Conservation (phyloP, 2,329 filamentous ascomycete species). For the Xylaria sp. region DNA sequence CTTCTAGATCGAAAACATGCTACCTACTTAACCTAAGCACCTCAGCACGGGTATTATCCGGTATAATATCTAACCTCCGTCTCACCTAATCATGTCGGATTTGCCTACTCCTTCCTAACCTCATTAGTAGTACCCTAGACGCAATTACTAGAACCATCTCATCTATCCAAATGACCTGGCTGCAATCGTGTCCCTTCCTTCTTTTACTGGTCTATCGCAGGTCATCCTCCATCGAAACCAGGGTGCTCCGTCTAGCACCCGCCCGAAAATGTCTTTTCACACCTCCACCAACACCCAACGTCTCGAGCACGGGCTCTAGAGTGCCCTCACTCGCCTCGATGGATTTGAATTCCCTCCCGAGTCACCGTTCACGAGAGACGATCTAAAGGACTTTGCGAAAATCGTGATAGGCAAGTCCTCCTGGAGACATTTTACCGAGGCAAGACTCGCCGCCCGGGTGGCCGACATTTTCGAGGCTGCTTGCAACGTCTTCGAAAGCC, state of each 20-base stretch:
- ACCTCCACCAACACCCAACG: not conserved
- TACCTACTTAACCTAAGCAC: not conserved
- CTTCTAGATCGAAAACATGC: not conserved
- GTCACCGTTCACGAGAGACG: not conserved
- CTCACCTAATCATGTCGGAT: not conserved
- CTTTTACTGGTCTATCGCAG: not conserved
- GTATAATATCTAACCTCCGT: not conserved
- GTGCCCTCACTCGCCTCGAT: conserved; percentile 21
- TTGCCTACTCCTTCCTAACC: too few relatives aligned
- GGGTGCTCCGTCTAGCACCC: too few relatives aligned
- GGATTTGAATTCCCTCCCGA: conserved; percentile 23
- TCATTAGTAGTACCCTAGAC: too few relatives aligned
- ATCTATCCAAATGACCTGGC: not conserved
- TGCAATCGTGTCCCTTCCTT: not conserved
- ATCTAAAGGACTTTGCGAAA: conserved; percentile 14
- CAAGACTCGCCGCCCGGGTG: conserved; percentile 6
- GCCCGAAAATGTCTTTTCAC: conserved; percentile 8
- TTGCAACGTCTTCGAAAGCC: conserved; percentile 8
- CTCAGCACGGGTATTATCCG: not conserved
- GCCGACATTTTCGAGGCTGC: conserved; percentile 16
- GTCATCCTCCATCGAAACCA: not conserved
- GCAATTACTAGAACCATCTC: too few relatives aligned
- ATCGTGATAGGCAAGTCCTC: conserved; percentile 6
- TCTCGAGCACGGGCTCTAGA: conserved; percentile 7
- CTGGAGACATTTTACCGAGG: conserved; percentile 17